These are phyloP conservation scores for Entoloma clypeatum DNA, from an alignment of 1,284 basidiomycete species.

Conservation along the genomic window DNA sequence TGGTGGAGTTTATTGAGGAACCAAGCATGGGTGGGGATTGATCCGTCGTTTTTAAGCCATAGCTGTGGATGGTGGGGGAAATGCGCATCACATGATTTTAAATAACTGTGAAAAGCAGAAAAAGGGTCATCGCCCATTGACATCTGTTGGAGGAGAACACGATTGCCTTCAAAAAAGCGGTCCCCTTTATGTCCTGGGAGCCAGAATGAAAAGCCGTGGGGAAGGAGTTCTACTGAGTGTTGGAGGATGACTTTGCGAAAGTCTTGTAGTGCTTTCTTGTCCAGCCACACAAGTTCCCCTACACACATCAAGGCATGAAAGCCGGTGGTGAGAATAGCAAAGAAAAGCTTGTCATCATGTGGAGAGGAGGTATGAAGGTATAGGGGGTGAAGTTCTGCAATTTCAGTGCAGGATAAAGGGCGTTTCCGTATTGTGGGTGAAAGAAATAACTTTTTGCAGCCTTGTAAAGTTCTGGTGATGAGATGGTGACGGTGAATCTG, in stretches of 20 bases:
- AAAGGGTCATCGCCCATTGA: not conserved
- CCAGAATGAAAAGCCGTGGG: constrained; percentile 14
- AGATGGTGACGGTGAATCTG: not conserved
- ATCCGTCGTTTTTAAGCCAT: constrained; percentile 3
- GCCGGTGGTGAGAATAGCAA: constrained; percentile 19
- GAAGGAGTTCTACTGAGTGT: constrained; percentile 10
- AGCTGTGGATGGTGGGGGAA: constrained; percentile 8
- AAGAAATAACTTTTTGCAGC: not conserved
- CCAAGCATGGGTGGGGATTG: not conserved
- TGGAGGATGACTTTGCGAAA: constrained; percentile 20
- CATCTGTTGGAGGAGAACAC: not conserved
- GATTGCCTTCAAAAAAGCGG: constrained; percentile 19
- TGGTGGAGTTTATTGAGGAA: too few species aligned
- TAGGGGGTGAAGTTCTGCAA: not conserved
- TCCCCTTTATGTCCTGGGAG: constrained; percentile 31
- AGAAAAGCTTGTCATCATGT: constrained; percentile 30
- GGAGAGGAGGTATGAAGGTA: not conserved
- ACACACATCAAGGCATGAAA: constrained; percentile 30
- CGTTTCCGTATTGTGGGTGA: not conserved
- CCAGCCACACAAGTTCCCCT: constrained; percentile 27
- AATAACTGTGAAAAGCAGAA: not conserved
- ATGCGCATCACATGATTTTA: not conserved
- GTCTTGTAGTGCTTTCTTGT: constrained; percentile 16
- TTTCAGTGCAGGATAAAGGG: not conserved
- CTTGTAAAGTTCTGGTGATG: not conserved